Conservation (phyloP, 2,329 filamentous ascomycete species). For the Verticillium tricorpus region DNA sequence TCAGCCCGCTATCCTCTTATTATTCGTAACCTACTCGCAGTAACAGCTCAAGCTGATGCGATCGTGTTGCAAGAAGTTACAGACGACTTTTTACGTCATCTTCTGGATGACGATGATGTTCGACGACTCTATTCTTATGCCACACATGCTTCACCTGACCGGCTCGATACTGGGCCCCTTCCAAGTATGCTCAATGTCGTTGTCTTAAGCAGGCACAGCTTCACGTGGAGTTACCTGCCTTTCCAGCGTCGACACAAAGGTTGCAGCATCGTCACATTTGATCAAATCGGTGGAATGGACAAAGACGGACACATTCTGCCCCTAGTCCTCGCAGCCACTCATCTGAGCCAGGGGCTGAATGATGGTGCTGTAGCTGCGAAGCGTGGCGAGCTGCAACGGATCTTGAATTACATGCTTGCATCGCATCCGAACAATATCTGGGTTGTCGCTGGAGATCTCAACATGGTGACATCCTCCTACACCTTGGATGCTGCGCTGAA, state of each 20-base stretch:
- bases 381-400: slow-evolving; percentile 46
- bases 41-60: slow-evolving; percentile 38
- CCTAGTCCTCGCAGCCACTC: slow-evolving; percentile 51
- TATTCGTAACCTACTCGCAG: slow-evolving; percentile 37
- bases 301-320: slow-evolving; percentile 24
- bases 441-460: slow-evolving; percentile 61
- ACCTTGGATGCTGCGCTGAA: slow-evolving; percentile 50
- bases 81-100: slow-evolving; percentile 54
- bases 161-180: slow-evolving; percentile 48
- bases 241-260: slow-evolving; percentile 55
- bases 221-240: slow-evolving; percentile 51
- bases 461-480: slow-evolving; percentile 54
- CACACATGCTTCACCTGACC: slow-evolving; percentile 52
- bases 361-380: slow-evolving; percentile 54
- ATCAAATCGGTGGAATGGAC: slow-evolving; percentile 20
- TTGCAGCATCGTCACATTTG: slow-evolving; percentile 20
- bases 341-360: slow-evolving; percentile 57
- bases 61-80: slow-evolving; percentile 60
- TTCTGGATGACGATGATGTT: slow-evolving; percentile 44
- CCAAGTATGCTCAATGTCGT: slow-evolving; percentile 58
- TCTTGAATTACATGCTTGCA: slow-evolving; percentile 40
- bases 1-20: slow-evolving; percentile 36
- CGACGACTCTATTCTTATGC: slow-evolving; percentile 46
- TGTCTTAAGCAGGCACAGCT: slow-evolving; percentile 50
- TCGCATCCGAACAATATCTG: slow-evolving; percentile 40